A percentile compares a stretch with the other conserved stretches of the same genome.
Evolutionary conservation across 2,329 filamentous ascomycete species (phyloP).

Genomic region (Celoporthe dispersa): DNA sequence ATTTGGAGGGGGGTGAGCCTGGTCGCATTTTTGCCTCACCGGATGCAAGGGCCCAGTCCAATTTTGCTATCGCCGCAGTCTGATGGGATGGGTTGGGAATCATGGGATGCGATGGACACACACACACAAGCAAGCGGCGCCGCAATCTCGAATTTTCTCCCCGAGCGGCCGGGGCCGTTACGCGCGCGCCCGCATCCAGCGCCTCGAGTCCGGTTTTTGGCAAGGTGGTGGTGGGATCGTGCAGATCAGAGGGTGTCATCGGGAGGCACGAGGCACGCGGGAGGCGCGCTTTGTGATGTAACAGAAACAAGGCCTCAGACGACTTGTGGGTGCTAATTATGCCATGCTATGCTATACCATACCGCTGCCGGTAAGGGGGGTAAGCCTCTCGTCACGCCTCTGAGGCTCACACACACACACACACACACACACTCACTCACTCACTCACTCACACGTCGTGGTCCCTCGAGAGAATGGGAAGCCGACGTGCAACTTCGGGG

Average conservation of each 20-base stretch:
- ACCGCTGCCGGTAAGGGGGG: neutral
- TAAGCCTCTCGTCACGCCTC: neutral
- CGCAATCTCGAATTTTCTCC: slow-evolving; percentile 8
- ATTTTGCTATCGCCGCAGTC: slow-evolving; percentile 2
- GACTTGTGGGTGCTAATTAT: neutral
- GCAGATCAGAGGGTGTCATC: slow-evolving; percentile 23
- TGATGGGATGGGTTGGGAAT: neutral
- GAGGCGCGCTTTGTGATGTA: slow-evolving; percentile 9
- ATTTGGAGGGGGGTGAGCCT: too few species aligned
- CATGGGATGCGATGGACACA: neutral
- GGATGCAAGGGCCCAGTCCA: neutral
- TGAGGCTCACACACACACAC: too few species aligned
- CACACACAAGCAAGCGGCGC: neutral
- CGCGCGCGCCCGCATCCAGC: neutral
- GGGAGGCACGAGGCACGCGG: slow-evolving; percentile 6
- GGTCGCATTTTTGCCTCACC: neutral
- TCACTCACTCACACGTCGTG: neutral
- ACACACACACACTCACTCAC: too few species aligned
- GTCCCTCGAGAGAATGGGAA: neutral
- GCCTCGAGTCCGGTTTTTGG: neutral
- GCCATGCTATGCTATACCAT: slow-evolving; percentile 6
- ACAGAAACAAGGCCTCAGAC: neutral
- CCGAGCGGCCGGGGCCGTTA: slow-evolving; percentile 1
- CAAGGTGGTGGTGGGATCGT: neutral
- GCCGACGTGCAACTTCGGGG: neutral